Base-by-base conservation (phyloP, 2,329 filamentous ascomycete genomes). In the Colletotrichum lupini region DNA sequence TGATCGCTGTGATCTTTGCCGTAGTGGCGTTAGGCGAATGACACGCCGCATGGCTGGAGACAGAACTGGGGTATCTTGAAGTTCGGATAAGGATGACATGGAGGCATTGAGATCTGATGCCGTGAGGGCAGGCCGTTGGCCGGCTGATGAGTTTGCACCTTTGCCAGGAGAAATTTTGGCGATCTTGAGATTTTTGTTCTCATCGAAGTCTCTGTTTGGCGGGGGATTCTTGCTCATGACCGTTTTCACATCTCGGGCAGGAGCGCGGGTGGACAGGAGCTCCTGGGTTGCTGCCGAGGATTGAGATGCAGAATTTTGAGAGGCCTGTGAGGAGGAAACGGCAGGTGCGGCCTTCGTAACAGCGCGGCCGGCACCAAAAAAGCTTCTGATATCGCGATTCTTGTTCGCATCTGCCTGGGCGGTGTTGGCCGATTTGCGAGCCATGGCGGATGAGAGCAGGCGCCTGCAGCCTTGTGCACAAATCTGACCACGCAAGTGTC, bases 361-460 rank as follows among this genome's bases (percentile, higher is more conserved):
- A 37, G 71, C 26, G 22, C 30, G 22, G 16, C 32, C n/a, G 24
- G 55, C 46, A 12, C 32, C 60, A 46, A 73, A 73, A 35, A 73
- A 71, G 19, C 32, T 57, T n/a, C 71, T 73, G 30, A 73, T 73
- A 66, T 73, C 71, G 35, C 60, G 55, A 49, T 58, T 70, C 28
- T 35, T 32, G 46, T 57, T 70, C 55, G 61, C 56, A 66, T 53
- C 59, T 37, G 55, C 55, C 35, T 65, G 60, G 60, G 30, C 49
- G 35, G 56, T 52, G 55, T 61, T 66, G 56, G 60, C 61, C 22
- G 68, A 57, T 64, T 46, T 59, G 37, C 71, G 71, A 61, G 55
- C 71, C 71, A 73, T 73, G 49, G 46, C 49, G 56, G 55, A 63
- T 35, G 12, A 37, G 37, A 28, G 12, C 35, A 37, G 28, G 28